A percentile compares a stretch with the other conserved stretches of the same genome.
These are phyloP conservation scores for Omphalea diandra DNA, from an alignment of 441 rosid species.

Conservation along the genomic window DNA sequence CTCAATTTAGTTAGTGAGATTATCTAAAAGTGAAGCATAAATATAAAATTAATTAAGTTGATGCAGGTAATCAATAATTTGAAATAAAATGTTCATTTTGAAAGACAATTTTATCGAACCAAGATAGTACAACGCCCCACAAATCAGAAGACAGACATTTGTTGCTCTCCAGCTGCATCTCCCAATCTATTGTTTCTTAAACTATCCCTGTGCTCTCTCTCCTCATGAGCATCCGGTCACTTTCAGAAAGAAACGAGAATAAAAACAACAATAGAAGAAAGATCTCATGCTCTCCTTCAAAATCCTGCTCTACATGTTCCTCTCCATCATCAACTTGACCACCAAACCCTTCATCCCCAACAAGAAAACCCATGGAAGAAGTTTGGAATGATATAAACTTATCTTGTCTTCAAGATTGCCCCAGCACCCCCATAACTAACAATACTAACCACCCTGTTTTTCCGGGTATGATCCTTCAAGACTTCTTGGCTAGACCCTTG, in stretches of 20 bases:
- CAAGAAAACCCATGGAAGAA: constrained; percentile 43
- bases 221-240: constrained; percentile 6
- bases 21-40: too few species aligned
- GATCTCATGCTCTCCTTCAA: neutral
- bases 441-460: constrained; percentile 4
- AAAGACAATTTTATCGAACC: neutral
- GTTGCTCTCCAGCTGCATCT: neutral
- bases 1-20: too few species aligned
- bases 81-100: neutral
- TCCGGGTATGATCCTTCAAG: constrained; percentile 32
- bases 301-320: neutral
- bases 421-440: neutral
- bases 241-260: neutral
- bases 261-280: neutral
- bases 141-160: neutral
- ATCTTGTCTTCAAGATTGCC: constrained; percentile 29
- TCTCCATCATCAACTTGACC: constrained; percentile 20
- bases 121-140: neutral
- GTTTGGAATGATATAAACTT: constrained; percentile 48
- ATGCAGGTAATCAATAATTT: neutral
- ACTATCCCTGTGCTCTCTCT: too few species aligned
- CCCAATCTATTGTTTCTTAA: neutral
- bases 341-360: too few species aligned
- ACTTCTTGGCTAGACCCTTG: constrained; percentile 48
- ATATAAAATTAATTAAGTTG: neutral